Percentiles rank a stretch among this genome's conserved stretches.
Conservation (phyloP, 495 filamentous ascomycete genomes). For the Aspergillus steynii region DNA sequence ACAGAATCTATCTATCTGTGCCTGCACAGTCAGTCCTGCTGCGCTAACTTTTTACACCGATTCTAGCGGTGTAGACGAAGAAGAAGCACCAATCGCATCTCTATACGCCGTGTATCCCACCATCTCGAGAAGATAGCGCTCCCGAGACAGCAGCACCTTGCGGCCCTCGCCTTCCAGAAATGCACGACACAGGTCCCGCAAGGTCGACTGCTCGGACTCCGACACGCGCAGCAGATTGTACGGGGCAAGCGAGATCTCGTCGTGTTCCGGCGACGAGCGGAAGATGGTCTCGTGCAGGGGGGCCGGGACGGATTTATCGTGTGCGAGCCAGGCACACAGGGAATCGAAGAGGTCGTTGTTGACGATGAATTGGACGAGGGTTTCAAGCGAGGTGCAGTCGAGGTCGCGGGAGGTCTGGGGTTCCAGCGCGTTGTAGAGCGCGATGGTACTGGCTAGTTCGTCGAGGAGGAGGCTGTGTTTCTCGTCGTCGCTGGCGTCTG, state of each 20-base stretch:
- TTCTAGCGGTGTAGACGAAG: not conserved
- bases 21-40: not conserved
- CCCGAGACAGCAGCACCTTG: slow-evolving; percentile 36
- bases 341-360: slow-evolving; percentile 39
- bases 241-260: slow-evolving; percentile 23
- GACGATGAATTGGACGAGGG: slow-evolving; percentile 36
- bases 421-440: slow-evolving; percentile 10
- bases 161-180: slow-evolving; percentile 33
- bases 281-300: slow-evolving; percentile 17
- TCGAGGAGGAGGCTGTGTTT: slow-evolving; percentile 5
- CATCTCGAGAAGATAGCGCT: slow-evolving; percentile 46
- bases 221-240: slow-evolving; percentile 19
- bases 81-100: not conserved
- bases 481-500: slow-evolving; percentile 2
- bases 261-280: slow-evolving; percentile 9
- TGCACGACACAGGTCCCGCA: slow-evolving; percentile 27
- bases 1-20: not conserved
- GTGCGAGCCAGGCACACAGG: slow-evolving; percentile 35
- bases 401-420: slow-evolving; percentile 31
- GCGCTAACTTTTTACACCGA: not conserved
- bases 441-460: slow-evolving; percentile 8
- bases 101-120: slow-evolving; percentile 16
- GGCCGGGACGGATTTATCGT: slow-evolving; percentile 20
- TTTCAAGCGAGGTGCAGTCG: slow-evolving; percentile 31
- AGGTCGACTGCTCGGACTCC: slow-evolving; percentile 1